These are phyloP conservation scores for Kazachstania africana DNA, from an alignment of 805 yeast genomes.

Conservation along the genomic window DNA sequence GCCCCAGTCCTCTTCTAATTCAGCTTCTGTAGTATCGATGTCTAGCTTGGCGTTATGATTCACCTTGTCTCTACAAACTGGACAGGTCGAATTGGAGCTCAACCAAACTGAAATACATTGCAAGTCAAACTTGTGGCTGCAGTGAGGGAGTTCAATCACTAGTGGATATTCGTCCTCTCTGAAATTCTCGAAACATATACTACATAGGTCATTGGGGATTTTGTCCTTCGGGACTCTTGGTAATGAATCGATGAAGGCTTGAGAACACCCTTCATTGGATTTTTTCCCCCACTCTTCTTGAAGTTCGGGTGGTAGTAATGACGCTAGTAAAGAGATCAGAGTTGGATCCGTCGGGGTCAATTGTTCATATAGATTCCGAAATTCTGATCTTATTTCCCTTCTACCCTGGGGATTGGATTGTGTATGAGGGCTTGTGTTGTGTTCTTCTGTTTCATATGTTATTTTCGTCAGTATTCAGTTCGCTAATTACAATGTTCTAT, in stretches of 20 bases:
- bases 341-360: constrained; percentile 9
- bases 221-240: constrained; percentile 51
- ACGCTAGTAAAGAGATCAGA: constrained; percentile 6
- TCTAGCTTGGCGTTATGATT: constrained; percentile 31
- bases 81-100: constrained; percentile 62
- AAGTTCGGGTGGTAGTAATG: constrained; percentile 14
- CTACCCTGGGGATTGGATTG: constrained; percentile 7
- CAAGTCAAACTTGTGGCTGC: constrained; percentile 73
- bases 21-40: constrained; percentile 39
- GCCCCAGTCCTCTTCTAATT: constrained; percentile 64
- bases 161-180: constrained; percentile 67
- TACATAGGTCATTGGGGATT: constrained; percentile 45
- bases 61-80: constrained; percentile 72
- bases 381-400: constrained; percentile 14
- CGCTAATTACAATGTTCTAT: no score
- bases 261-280: constrained; percentile 43
- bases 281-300: constrained; percentile 22
- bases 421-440: constrained; percentile 5
- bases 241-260: constrained; percentile 60
- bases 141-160: constrained; percentile 63
- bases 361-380: constrained; percentile 11
- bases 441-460: constrained; percentile 28
- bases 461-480: no score
- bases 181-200: constrained; percentile 72
- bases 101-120: constrained; percentile 92